These are phyloP conservation scores for Phytopythium cucurbitacearum DNA, from an alignment of 352 stramenopile species.

Conservation along the genomic window DNA sequence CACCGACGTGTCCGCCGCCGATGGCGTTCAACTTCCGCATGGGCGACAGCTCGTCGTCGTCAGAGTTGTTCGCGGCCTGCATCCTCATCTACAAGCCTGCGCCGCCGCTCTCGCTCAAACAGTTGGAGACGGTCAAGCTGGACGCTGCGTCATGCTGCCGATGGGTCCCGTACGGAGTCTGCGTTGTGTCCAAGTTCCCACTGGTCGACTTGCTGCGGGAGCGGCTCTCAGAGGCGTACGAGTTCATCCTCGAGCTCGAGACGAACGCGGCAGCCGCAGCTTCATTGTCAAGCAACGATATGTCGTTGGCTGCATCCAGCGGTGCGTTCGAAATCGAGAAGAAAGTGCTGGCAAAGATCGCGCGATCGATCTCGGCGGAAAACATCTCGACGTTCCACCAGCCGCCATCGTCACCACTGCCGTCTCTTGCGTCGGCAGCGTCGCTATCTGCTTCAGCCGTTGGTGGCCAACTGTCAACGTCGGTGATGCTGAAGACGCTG, in stretches of 20 bases:
- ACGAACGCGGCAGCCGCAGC: slow-evolving; percentile 34
- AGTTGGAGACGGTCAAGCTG: slow-evolving; percentile 54
- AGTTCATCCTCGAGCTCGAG: slow-evolving; percentile 75
- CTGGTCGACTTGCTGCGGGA: slow-evolving; percentile 78
- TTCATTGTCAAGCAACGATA: slow-evolving; percentile 2
- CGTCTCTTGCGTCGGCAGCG: slow-evolving; percentile 29
- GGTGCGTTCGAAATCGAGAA: slow-evolving; percentile 65
- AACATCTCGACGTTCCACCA: slow-evolving; percentile 53
- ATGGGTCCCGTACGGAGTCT: slow-evolving; percentile 81
- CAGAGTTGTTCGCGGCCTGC: slow-evolving; percentile 73
- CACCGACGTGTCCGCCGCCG: slow-evolving; percentile 42
- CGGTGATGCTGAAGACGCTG: slow-evolving; percentile 37
- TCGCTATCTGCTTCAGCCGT: neutral
- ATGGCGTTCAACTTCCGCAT: slow-evolving; percentile 77
- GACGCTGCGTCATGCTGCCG: slow-evolving; percentile 35
- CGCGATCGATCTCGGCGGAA: slow-evolving; percentile 60
- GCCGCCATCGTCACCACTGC: slow-evolving; percentile 18
- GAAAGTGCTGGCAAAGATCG: slow-evolving; percentile 75
- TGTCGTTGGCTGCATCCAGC: slow-evolving; percentile 8
- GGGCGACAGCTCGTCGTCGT: slow-evolving; percentile 64
- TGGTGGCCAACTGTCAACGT: slow-evolving; percentile 9
- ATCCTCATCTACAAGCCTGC: slow-evolving; percentile 80
- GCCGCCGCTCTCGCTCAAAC: slow-evolving; percentile 46
- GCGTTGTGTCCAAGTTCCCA: slow-evolving; percentile 78
- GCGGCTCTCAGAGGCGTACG: slow-evolving; percentile 74